phyloP scores from a whole-genome alignment of 305 asterid species.

The Nicotiana rustica region DNA sequence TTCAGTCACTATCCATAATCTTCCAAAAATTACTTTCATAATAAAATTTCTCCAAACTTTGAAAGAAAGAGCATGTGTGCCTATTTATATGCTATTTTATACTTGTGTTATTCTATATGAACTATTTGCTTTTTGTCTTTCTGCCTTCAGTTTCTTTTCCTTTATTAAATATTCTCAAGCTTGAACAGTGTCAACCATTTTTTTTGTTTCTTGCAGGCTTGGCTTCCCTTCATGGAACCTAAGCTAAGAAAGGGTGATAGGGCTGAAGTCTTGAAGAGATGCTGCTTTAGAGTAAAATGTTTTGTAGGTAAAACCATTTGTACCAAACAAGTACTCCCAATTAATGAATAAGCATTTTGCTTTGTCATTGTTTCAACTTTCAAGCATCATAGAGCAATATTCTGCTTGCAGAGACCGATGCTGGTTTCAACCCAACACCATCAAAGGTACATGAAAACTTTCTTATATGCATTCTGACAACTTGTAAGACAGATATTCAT shows the following conservation, averaged over 20 bases:
- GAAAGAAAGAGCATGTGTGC: neutral
- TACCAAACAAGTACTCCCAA: neutral
- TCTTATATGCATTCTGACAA: neutral
- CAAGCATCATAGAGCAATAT: constrained; percentile 2
- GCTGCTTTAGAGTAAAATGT: constrained; percentile 75
- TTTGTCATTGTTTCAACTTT: neutral
- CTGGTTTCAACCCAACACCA: constrained; percentile 82
- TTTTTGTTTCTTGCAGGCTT: constrained; percentile 50
- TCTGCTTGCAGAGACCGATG: constrained; percentile 71
- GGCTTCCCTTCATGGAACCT: constrained; percentile 92
- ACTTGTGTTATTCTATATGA: constrained; percentile 19
- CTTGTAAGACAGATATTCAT: neutral
- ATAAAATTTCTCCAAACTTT: neutral
- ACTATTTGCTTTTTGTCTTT: neutral
- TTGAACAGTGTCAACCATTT: constrained; percentile 14
- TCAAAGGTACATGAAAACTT: constrained; percentile 59
- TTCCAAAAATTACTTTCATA: neutral
- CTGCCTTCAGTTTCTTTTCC: neutral
- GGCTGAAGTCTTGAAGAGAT: constrained; percentile 57
- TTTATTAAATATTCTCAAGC: neutral
- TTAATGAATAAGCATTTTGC: neutral
- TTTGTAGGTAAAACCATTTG: constrained; percentile 63
- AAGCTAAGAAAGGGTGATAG: constrained; percentile 54
- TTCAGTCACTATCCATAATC: neutral
- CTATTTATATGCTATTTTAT: neutral